Evolutionary conservation across 768 basidiomycete species (phyloP), one percentile per base, ranked within the genome.

Genomic region (Leucogyrophana mollusca): DNA sequence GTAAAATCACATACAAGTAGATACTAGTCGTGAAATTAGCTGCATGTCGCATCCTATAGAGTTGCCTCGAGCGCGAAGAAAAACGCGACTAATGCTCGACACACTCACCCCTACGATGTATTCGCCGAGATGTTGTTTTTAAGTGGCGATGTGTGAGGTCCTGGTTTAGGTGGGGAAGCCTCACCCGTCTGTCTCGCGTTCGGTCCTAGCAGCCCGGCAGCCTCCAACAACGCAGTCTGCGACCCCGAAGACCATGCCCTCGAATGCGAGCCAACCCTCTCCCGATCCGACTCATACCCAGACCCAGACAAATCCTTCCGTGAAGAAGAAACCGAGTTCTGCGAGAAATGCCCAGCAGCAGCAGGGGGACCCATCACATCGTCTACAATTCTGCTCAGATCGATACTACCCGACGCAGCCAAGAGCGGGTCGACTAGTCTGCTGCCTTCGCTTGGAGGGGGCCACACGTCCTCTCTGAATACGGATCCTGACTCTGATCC

Each of bases 381-480:
- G 45, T 75, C 69, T 8, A 78, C 71, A 38, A 79, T 76, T 8
- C 53, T 62, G n/a, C 61, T 43, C 8, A 75, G 47, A 21, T 72
- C 65, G 20, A 68, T 10, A 2, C 45, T 41, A 9, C 43, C 47
- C 24, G 34, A 16, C 17, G 32, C 23, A 2, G 42, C 20, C 14
- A 27, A 17, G 22, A 60, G 20, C 0, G 58, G 47, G 10, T 65
- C 58, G 34, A 58, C 51, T 18, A 62, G 51, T 47, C 63, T 49
- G 0, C 53, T 55, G 30, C 40, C 37, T 30, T 65, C 65, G 36
- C 33, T 44, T 1, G 76, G 77, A 0, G 73, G 72, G 1, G 68
- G 68, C 69, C 72, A 76, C 0, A 75, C 9, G 30, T 76, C 73
- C 41, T 78, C 78, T 14, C 67, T 64, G 57, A 78, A 78, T 27